Base-by-base conservation (phyloP, 2,329 filamentous ascomycete genomes). In the Fusarium pininemorale region DNA sequence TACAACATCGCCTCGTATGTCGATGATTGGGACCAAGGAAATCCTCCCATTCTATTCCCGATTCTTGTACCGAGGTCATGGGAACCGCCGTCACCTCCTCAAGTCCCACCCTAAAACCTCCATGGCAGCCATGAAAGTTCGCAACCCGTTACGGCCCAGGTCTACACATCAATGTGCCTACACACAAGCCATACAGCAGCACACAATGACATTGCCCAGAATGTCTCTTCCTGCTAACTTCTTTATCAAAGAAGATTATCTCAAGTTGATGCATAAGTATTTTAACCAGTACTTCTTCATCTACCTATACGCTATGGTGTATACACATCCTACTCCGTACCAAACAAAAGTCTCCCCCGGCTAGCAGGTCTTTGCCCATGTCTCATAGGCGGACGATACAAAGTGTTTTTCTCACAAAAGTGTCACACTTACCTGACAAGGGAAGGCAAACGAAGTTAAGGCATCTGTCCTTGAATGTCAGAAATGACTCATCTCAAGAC, bases 41-140 rank as follows among this genome's bases (percentile, higher is more conserved):
- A 28, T 38, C 0, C 10, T 28, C 0, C 37, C 10, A 0, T n/a
- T 3, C 4, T 50, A 50, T 13, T 0, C 47, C 5, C 10, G 15
- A 50, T 32, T 32, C 4, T 6, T 4, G 15, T 32, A n/a, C 1
- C 3, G 1, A n/a, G 15, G 20, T 1, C 15, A 13, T 4, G 47
- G 15, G 0, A 50, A 50, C 5, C 22, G 22, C 2, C 7, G 14
- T 0, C 47, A 30, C 7, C 22, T 32, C 0, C 4, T 47, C 3
- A 47, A 47, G 26, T 47, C 26, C 1, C 8, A 7, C 1, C 0
- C 1, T 0, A 47, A 28, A 12, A 3, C 44, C 7, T 11, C 26
- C 3, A 47, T 47, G 26, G 44, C 13, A 4, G 18, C 1, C 6
- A 10, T 28, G 6, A 3, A 2, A 15, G 11, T 50, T 3, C 47